A percentile compares a stretch with the other conserved stretches of the same genome.
phyloP scores from a whole-genome alignment of 371 early-diverging fungal species.

The Gilbertella persicaria region DNA sequence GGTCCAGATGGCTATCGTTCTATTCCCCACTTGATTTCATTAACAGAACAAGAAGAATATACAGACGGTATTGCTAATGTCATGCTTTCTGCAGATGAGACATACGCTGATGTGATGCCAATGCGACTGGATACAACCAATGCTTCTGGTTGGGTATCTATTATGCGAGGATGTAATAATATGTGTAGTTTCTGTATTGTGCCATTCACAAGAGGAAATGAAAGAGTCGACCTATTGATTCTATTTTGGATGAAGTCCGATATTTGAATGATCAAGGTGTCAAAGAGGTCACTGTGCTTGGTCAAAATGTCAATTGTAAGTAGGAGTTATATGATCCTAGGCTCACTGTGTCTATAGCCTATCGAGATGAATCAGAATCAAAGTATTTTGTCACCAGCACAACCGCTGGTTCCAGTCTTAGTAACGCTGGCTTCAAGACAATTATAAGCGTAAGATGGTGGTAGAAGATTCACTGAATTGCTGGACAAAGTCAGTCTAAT shows the following conservation, averaged over 20 bases:
- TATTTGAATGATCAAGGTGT: conserved; percentile 70
- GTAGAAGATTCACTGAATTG: conserved; percentile 77
- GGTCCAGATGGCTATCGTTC: conserved; percentile 83
- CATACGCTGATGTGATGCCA: conserved; percentile 82
- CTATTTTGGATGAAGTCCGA: conserved; percentile 69
- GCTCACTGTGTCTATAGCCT: too few species aligned
- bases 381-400: conserved; percentile 40
- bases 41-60: conserved; percentile 64
- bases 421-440: conserved; percentile 73
- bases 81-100: conserved; percentile 83
- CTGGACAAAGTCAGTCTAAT: conserved; percentile 67
- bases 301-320: conserved; percentile 79
- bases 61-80: conserved; percentile 77
- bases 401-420: conserved; percentile 39
- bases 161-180: conserved; percentile 86
- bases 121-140: conserved; percentile 64
- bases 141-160: conserved; percentile 68
- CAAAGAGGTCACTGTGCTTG: conserved; percentile 77
- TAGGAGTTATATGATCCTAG: neutral
- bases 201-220: conserved; percentile 73
- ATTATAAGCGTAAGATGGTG: conserved; percentile 80
- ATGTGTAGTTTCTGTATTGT: conserved; percentile 86
- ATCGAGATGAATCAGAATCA: conserved; percentile 68
- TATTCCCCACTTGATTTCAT: conserved; percentile 69
- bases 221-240: conserved; percentile 76